Percentiles rank a stretch among this genome's conserved stretches.
Evolutionary conservation across 768 basidiomycete species (phyloP).

Genomic region (Boletus vinaceobasis): DNA sequence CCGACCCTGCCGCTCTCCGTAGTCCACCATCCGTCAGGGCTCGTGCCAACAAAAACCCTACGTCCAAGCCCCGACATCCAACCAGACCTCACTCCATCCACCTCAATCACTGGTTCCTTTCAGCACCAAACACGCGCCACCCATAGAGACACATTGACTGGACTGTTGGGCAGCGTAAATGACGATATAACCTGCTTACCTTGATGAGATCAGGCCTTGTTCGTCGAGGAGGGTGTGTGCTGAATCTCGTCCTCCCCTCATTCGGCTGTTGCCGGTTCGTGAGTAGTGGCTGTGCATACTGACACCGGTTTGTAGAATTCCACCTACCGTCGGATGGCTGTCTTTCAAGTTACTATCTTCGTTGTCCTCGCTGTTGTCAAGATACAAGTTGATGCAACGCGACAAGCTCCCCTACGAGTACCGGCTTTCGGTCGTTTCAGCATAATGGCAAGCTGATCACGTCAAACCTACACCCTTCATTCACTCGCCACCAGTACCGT

Average conservation of each 20-base stretch:
- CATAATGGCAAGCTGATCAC: too few relatives aligned
- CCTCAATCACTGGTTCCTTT: background rate
- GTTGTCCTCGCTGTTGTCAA: too few relatives aligned
- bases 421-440: too few relatives aligned
- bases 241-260: background rate
- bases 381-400: too few relatives aligned
- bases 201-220: conserved; percentile 28
- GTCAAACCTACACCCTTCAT: too few relatives aligned
- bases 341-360: too few relatives aligned
- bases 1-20: background rate
- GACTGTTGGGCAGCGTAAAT: background rate
- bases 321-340: too few relatives aligned
- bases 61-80: conserved; percentile 15
- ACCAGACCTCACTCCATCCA: conserved; percentile 19
- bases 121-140: background rate
- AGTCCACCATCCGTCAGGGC: too few relatives aligned
- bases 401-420: too few relatives aligned
- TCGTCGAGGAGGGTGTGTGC: conserved; percentile 19
- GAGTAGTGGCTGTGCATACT: conserved; percentile 21
- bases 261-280: conserved; percentile 24
- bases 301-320: too few relatives aligned
- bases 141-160: background rate
- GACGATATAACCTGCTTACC: conserved; percentile 15
- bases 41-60: background rate
- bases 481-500: too few relatives aligned